Base-by-base conservation (phyloP, 116 monocot genomes). In the Cymodocea nodosa region DNA sequence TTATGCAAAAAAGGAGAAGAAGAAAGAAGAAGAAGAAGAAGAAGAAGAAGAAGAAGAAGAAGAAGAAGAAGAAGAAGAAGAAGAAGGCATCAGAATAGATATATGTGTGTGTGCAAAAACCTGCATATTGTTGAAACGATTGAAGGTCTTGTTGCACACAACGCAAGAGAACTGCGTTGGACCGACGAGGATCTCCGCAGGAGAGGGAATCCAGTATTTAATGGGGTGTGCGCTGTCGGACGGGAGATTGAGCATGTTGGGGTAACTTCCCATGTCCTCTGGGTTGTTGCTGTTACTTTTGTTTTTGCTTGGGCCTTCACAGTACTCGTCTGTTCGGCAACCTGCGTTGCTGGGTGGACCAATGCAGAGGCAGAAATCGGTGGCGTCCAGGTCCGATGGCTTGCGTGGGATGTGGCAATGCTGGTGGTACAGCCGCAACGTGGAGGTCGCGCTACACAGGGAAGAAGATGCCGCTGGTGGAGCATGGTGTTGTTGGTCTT, bases 101-200 rank as follows among this genome's bases (percentile, higher is more conserved):
- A 10, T 4, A 44, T 44, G 6, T 1, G 0, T 30, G 3, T 30
- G 30, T 3, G 3, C 30, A 30, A 30, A 10, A 44, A 91, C 91
- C 87, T 91, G 91, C 91, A 91, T 91, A 64, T 91, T 91, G 72
- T 91, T 91, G 74, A 78, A 86, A 37, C 91, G 82, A 50, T 82
- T 91, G 84, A 86, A 91, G 51, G 77, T 84, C 74, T 91, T 91
- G 50, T 72, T 81, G 82, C 86, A 91, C 18, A 91, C 86, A 23
- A 74, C 58, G 78, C 86, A 91, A 65, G 86, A 82, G 82, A 86
- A 91, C 79, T 86, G 86, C 4, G 84, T 82, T 11, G 86, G 71
- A 18, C 91, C 86, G 39, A 82, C 82, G 54, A 86, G 76, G 52
- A 91, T 91, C 72, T 91, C 81, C 15, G 86, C 79, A 9, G 91